Conservation (phyloP, 352 stramenopile genomes). For the Globisporangium okanoganense region DNA sequence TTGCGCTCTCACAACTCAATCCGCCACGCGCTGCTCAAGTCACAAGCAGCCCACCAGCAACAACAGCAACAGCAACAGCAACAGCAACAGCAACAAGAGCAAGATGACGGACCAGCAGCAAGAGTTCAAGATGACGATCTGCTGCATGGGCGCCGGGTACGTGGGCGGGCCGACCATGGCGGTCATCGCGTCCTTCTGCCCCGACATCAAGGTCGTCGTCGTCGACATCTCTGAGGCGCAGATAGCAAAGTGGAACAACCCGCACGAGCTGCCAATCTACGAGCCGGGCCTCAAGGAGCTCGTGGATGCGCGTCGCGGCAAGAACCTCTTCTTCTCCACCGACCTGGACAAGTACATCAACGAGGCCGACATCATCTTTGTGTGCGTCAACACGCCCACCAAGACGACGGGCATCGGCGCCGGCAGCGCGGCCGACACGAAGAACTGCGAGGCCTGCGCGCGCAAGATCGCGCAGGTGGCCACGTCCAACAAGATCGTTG, state of each 20-base stretch:
- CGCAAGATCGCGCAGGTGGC: conserved; percentile 97
- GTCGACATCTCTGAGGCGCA: conserved; percentile 95
- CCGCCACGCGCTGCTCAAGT: conserved; percentile 4
- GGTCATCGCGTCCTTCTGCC: conserved; percentile 97
- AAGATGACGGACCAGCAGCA: conserved; percentile 20
- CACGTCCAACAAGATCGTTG: conserved; percentile 96
- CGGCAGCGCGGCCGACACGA: conserved; percentile 97
- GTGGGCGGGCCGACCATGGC: conserved; percentile 99
- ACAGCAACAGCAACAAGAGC: not conserved
- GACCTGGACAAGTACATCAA: conserved; percentile 97
- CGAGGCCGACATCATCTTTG: conserved; percentile 98
- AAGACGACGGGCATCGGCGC: conserved; percentile 97
- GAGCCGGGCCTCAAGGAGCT: conserved; percentile 97
- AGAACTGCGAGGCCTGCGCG: conserved; percentile 99
- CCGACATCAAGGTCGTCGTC: conserved; percentile 97
- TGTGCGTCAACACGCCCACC: conserved; percentile 98
- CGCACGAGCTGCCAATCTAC: conserved; percentile 97
- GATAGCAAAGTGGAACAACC: conserved; percentile 98
- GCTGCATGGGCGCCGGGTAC: conserved; percentile 98
- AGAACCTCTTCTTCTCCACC: conserved; percentile 99
- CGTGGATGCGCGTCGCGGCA: conserved; percentile 90
- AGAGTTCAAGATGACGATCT: conserved; percentile 87
- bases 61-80: not conserved
- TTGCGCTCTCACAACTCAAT: conserved; percentile 1
- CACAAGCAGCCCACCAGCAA: not conserved